Conservation (phyloP, 164 flowering plant species). For the Santalum album region DNA sequence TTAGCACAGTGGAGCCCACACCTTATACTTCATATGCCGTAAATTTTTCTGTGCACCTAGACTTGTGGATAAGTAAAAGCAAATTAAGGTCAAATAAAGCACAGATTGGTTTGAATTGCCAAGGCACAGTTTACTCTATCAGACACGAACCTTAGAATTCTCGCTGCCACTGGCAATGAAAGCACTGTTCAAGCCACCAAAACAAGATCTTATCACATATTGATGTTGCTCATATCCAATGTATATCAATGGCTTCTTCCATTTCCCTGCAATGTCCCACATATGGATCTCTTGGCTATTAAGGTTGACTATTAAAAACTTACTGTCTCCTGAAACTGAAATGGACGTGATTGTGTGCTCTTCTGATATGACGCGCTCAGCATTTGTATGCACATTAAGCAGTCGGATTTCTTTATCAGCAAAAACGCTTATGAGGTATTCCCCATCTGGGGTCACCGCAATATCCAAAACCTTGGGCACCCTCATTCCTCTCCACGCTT, state of each 20-base stretch:
- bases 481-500: conserved; percentile 69
- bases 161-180: conserved; percentile 97
- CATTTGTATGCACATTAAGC: conserved; percentile 43
- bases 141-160: conserved; percentile 64
- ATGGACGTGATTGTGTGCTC: conserved; percentile 71
- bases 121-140: neutral
- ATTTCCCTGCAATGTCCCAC: conserved; percentile 70
- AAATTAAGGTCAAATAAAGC: neutral
- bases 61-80: too few species aligned
- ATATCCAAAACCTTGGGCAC: conserved; percentile 78
- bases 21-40: too few species aligned
- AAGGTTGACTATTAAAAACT: conserved; percentile 62
- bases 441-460: conserved; percentile 78
- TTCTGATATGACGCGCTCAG: conserved; percentile 55
- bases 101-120: neutral
- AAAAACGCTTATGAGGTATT: conserved; percentile 50
- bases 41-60: too few species aligned
- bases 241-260: conserved; percentile 43
- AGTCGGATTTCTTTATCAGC: conserved; percentile 67
- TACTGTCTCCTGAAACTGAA: conserved; percentile 62
- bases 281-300: conserved; percentile 83
- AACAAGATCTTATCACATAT: conserved; percentile 86
- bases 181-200: conserved; percentile 60
- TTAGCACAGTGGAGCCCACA: too few species aligned
- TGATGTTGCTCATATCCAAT: conserved; percentile 68